Evolutionary conservation across 2,329 filamentous ascomycete genomes (phyloP).

Genomic region (Colletotrichum limetticola): DNA sequence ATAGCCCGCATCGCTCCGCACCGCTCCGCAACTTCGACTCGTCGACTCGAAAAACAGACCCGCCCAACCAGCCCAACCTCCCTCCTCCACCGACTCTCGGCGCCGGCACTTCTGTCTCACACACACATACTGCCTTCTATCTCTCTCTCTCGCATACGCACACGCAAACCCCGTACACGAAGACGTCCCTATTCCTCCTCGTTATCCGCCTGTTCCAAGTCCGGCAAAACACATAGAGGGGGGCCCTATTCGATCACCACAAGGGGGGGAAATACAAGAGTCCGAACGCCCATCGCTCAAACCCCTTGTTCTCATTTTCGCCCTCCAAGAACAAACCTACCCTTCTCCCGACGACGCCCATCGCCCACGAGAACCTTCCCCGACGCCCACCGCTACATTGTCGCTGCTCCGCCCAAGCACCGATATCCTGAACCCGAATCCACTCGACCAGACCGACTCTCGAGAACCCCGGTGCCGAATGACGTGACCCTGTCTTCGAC

Average conservation of each 20-base stretch:
- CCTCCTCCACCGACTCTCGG: slow-evolving; percentile 34
- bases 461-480: slow-evolving; percentile 26
- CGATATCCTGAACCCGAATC: neutral
- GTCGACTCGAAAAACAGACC: slow-evolving; percentile 30
- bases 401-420: slow-evolving; percentile 20
- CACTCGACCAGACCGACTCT: slow-evolving; percentile 20
- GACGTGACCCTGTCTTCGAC: slow-evolving; percentile 28
- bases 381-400: slow-evolving; percentile 27
- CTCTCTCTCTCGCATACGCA: neutral
- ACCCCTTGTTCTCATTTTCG: neutral
- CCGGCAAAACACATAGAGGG: slow-evolving; percentile 3
- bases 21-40: slow-evolving; percentile 34
- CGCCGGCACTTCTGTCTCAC: slow-evolving; percentile 32
- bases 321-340: neutral
- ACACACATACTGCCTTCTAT: neutral
- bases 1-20: slow-evolving; percentile 34
- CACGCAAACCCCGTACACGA: neutral
- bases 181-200: neutral
- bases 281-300: slow-evolving; percentile 6
- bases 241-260: slow-evolving; percentile 1
- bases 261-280: neutral
- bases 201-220: neutral
- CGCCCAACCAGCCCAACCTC: slow-evolving; percentile 33
- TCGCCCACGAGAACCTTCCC: slow-evolving; percentile 5
- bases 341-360: slow-evolving; percentile 26